Conservation (phyloP, 768 basidiomycete genomes). For the Strobilomyces echinocephalus region DNA sequence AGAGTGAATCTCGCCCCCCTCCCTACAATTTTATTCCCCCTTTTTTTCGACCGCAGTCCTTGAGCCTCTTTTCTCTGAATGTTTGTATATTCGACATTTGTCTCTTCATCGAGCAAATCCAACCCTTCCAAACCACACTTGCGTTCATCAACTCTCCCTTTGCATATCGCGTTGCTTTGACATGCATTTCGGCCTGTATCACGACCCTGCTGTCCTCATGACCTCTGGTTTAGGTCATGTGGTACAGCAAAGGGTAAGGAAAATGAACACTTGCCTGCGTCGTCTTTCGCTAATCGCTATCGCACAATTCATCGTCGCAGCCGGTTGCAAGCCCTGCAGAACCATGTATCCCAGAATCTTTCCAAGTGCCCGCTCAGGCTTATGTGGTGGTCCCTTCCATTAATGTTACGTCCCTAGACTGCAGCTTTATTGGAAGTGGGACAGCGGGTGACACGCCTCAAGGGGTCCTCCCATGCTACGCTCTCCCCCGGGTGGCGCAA, state of each 20-base stretch:
- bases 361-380: not conserved
- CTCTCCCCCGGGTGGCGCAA: not conserved
- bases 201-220: not conserved
- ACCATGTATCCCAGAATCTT: not conserved
- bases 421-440: not conserved
- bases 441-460: not conserved
- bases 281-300: not conserved
- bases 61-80: not conserved
- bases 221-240: not conserved
- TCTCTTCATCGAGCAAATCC: not conserved
- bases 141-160: not conserved
- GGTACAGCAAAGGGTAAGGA: conserved; percentile 5
- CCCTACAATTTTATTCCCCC: not conserved
- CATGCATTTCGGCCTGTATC: not conserved
- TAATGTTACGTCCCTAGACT: not conserved
- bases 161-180: not conserved
- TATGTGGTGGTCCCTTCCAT: too few species aligned
- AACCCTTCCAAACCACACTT: not conserved
- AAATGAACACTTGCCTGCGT: not conserved
- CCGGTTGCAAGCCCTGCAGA: conserved; percentile 2
- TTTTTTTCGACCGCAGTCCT: not conserved
- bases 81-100: not conserved
- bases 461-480: not conserved
- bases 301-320: not conserved
- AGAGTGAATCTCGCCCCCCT: not conserved